Conservation (phyloP, 164 flowering plant genomes). For the Houttuynia cordata region DNA sequence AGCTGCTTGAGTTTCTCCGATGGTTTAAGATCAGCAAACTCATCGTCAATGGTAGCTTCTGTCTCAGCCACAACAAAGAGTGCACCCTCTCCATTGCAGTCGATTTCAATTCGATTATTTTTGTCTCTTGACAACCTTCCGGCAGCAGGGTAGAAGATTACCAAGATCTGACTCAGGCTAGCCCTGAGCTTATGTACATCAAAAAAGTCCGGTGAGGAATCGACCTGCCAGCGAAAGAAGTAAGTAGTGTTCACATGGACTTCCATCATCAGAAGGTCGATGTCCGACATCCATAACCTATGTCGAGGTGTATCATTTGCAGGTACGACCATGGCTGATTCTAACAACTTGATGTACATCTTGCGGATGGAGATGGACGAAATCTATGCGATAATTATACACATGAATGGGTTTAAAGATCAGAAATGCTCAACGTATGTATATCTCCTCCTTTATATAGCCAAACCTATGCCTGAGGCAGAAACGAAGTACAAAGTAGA, state of each 20-base stretch:
- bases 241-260: background rate
- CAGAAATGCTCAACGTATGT: too few relatives aligned
- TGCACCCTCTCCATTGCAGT: too few relatives aligned
- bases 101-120: conserved; percentile 2
- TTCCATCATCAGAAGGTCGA: conserved; percentile 5
- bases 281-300: conserved; percentile 1
- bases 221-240: background rate
- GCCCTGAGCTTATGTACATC: background rate
- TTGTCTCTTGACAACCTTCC: too few relatives aligned
- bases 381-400: too few relatives aligned
- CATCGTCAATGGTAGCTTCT: background rate
- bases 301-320: background rate
- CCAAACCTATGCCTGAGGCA: too few relatives aligned
- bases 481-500: too few relatives aligned
- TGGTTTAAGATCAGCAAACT: background rate
- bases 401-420: too few relatives aligned
- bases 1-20: background rate
- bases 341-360: too few relatives aligned
- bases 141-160: conserved; percentile 5
- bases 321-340: too few relatives aligned
- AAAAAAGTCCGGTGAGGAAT: conserved; percentile 1
- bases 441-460: too few relatives aligned
- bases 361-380: too few relatives aligned
- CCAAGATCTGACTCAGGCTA: conserved; percentile 5
- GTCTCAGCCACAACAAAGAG: background rate